Conservation (phyloP, 805 yeast genomes). For the Candida insectalens region DNA sequence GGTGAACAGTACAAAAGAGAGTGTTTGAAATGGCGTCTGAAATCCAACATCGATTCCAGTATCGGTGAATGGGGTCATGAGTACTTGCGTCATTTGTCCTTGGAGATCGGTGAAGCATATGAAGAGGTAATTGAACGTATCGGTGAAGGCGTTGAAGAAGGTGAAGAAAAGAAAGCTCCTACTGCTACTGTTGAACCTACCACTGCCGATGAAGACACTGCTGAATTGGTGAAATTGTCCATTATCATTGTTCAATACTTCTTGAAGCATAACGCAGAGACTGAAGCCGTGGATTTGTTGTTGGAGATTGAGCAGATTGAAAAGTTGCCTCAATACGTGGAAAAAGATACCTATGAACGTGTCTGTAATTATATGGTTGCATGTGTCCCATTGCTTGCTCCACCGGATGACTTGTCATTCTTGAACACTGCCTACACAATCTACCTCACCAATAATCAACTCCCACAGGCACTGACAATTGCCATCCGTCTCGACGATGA, state of each 20-base stretch:
- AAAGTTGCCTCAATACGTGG: conserved; percentile 74
- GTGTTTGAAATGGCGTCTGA: conserved; percentile 68
- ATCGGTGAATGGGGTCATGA: conserved; percentile 96
- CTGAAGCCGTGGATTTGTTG: conserved; percentile 92
- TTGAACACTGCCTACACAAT: conserved; percentile 83
- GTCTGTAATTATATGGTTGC: conserved; percentile 92
- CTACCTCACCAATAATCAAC: conserved; percentile 66
- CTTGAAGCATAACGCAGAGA: conserved; percentile 92
- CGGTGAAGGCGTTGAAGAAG: conserved; percentile 10
- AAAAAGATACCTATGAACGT: conserved; percentile 72
- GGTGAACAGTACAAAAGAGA: conserved; percentile 44
- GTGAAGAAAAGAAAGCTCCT: conserved; percentile 8
- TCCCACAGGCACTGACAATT: conserved; percentile 82
- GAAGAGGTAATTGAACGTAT: conserved; percentile 31
- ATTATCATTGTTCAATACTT: conserved; percentile 80
- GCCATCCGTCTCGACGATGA: conserved; percentile 88
- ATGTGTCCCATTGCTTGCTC: conserved; percentile 93
- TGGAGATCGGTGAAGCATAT: conserved; percentile 88
- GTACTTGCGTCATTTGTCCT: conserved; percentile 88
- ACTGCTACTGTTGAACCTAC: conserved; percentile 6
- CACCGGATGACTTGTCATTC: conserved; percentile 84
- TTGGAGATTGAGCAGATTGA: conserved; percentile 85
- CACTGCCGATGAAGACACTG: conserved; percentile 6
- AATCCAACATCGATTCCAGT: conserved; percentile 33
- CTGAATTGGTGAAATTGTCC: conserved; percentile 48